These are phyloP conservation scores for Raphanus raphanistrum DNA, from an alignment of 345 rosid genomes.

Conservation along the genomic window DNA sequence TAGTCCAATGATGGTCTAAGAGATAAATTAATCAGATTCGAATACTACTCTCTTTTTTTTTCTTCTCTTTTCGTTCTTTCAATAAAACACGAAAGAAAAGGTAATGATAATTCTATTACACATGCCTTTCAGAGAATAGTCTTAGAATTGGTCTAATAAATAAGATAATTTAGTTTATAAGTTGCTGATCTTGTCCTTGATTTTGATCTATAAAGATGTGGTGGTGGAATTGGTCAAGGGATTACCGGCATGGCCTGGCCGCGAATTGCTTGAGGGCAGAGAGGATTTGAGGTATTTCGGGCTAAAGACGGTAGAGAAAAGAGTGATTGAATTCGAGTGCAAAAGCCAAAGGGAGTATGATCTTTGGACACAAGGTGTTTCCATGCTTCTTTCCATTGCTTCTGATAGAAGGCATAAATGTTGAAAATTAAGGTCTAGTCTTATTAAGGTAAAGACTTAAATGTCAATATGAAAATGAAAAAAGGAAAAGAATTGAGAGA, in stretches of 20 bases:
- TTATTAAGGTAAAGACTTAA: not conserved
- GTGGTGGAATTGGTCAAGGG: conserved; percentile 63
- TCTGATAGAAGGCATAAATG: conserved; percentile 51
- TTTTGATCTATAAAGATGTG: conserved; percentile 47
- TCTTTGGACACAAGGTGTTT: conserved; percentile 76
- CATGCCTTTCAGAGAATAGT: not conserved
- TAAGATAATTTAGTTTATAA: not conserved
- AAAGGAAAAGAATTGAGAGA: not conserved
- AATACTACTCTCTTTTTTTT: not conserved
- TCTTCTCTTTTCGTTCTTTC: not conserved
- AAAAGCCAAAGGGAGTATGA: conserved; percentile 74
- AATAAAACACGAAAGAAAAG: not conserved
- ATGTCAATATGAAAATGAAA: conserved; percentile 4
- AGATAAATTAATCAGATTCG: conserved; percentile 2
- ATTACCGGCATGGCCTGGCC: conserved; percentile 76
- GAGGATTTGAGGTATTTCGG: conserved; percentile 74
- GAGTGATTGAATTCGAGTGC: conserved; percentile 77
- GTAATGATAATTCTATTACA: not conserved
- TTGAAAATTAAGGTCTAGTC: conserved; percentile 27
- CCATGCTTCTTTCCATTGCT: conserved; percentile 60
- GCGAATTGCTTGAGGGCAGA: conserved; percentile 67
- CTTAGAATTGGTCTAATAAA: not conserved
- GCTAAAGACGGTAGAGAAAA: conserved; percentile 53
- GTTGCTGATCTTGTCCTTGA: not conserved
- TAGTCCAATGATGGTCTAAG: not conserved